phyloP scores from a whole-genome alignment of 1,284 basidiomycete species.

The Schizophyllum amplum region DNA sequence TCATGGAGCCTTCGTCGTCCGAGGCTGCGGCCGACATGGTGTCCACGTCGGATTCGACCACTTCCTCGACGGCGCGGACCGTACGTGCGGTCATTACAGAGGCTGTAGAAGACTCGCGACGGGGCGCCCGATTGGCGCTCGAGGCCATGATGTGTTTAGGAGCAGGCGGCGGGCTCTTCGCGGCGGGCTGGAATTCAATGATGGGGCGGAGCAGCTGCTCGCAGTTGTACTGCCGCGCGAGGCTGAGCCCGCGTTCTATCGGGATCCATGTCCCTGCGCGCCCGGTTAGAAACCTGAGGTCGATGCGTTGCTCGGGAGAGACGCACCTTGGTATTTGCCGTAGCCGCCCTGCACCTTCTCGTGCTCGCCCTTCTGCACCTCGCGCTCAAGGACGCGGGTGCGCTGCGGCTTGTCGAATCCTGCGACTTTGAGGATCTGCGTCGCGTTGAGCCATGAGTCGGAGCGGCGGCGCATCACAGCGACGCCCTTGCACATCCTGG shows the following conservation, averaged over 20 bases:
- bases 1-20: constrained; percentile 72
- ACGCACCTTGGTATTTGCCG: constrained; percentile 96
- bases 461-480: constrained; percentile 96
- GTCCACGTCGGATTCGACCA: constrained; percentile 54
- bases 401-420: constrained; percentile 99
- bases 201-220: constrained; percentile 86
- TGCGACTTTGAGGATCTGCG: constrained; percentile 98
- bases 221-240: constrained; percentile 93
- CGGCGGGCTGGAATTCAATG: constrained; percentile 88
- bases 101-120: constrained; percentile 37
- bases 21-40: constrained; percentile 56
- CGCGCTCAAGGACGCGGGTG: constrained; percentile 93
- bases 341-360: constrained; percentile 99
- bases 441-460: constrained; percentile 98
- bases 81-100: constrained; percentile 42
- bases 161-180: constrained; percentile 90
- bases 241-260: constrained; percentile 78
- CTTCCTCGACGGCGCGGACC: constrained; percentile 32
- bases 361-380: constrained; percentile 97
- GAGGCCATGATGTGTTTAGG: constrained; percentile 88
- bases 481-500: constrained; percentile 88
- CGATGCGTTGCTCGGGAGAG: constrained; percentile 7
- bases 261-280: constrained; percentile 95
- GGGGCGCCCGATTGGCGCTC: constrained; percentile 44
- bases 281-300: constrained; percentile 5